Conservation (phyloP, 1,284 basidiomycete genomes). For the Fistulina hepatica region DNA sequence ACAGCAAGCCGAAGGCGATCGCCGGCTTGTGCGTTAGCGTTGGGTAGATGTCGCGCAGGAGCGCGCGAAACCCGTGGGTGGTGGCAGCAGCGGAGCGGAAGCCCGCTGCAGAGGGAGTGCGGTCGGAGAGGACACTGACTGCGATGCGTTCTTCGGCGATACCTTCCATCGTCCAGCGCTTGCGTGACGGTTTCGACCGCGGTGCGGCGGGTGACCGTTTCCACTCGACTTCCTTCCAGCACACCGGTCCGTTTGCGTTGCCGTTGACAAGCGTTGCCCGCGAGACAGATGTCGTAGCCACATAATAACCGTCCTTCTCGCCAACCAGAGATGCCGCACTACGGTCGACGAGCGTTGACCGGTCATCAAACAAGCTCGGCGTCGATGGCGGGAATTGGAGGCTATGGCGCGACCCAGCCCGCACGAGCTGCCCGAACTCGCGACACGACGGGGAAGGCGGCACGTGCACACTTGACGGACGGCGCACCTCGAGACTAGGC, state of each 20-base stretch:
- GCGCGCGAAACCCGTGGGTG: constrained; percentile 2
- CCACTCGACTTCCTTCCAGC: too few species aligned
- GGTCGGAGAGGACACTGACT: constrained; percentile 18
- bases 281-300: background rate
- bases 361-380: constrained; percentile 28
- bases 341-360: too few species aligned
- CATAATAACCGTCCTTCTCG: background rate
- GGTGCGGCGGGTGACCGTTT: background rate
- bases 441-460: constrained; percentile 16
- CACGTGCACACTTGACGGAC: constrained; percentile 15
- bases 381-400: constrained; percentile 54
- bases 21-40: constrained; percentile 11
- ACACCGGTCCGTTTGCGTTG: background rate
- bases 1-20: constrained; percentile 46
- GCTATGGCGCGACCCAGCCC: constrained; percentile 32
- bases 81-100: background rate
- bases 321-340: too few species aligned
- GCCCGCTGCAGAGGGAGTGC: too few species aligned
- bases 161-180: constrained; percentile 13
- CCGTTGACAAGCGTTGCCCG: background rate
- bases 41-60: constrained; percentile 13
- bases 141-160: constrained; percentile 23
- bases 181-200: background rate
- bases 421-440: constrained; percentile 20
- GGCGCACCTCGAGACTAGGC: constrained; percentile 12